Evolutionary conservation across 257 asterid species (phyloP).

Genomic region (Rhazya stricta): DNA sequence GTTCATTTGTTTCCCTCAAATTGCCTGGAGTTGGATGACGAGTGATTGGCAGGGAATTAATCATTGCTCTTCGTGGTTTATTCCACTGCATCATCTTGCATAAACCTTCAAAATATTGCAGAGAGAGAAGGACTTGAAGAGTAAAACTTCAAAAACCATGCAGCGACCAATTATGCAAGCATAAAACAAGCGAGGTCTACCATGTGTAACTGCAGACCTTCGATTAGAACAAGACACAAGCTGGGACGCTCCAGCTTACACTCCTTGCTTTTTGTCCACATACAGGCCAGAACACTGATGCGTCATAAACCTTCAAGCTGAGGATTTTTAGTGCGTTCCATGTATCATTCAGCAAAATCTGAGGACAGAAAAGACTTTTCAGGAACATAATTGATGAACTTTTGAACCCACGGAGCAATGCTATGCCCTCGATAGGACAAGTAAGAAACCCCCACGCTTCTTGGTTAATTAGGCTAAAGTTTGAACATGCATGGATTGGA

Average conservation of each 20-base stretch:
- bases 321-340: neutral
- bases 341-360: neutral
- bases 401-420: neutral
- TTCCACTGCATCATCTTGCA: too few species aligned
- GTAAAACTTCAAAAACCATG: too few species aligned
- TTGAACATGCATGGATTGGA: neutral
- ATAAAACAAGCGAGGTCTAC: slow-evolving; percentile 13
- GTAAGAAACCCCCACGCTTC: neutral
- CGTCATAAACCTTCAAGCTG: too few species aligned
- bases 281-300: neutral
- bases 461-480: neutral
- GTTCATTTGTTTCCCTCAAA: neutral
- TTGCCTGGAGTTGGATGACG: neutral
- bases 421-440: neutral
- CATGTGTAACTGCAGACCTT: slow-evolving; percentile 17
- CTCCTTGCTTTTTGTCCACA: slow-evolving; percentile 13
- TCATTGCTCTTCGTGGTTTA: neutral
- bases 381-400: neutral
- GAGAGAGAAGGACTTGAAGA: neutral
- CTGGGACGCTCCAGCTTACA: slow-evolving; percentile 11
- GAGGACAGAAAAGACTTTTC: neutral
- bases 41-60: neutral
- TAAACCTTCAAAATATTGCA: neutral
- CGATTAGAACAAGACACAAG: neutral
- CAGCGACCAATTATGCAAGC: neutral